Conservation (phyloP, 495 filamentous ascomycete species). For the Aspergillus nidulans region DNA sequence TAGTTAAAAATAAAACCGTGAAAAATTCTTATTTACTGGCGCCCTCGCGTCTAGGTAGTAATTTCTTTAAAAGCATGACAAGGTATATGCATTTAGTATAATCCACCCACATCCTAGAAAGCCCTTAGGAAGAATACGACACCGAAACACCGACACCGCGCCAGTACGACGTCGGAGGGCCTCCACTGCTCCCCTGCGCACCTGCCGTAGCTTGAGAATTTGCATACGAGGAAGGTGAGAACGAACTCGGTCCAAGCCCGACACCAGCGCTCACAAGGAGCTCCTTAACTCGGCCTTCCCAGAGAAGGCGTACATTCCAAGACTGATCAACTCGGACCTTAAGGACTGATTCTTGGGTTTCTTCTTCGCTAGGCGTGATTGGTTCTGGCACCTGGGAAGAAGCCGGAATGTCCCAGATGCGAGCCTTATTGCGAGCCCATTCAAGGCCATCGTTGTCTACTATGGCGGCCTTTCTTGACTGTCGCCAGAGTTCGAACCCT, state of each 20-base stretch:
- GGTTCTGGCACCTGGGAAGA: slow-evolving; percentile 24
- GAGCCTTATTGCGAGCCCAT: slow-evolving; percentile 43
- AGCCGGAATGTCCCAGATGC: slow-evolving; percentile 19
- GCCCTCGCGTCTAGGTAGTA: not conserved
- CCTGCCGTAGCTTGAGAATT: slow-evolving; percentile 24
- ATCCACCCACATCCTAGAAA: not conserved
- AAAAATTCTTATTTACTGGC: not conserved
- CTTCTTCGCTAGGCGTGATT: slow-evolving; percentile 24
- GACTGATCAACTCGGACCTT: slow-evolving; percentile 86
- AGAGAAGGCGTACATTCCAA: slow-evolving; percentile 75
- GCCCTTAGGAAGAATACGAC: slow-evolving; percentile 79
- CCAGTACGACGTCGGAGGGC: slow-evolving; percentile 55
- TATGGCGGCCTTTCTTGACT: slow-evolving; percentile 34
- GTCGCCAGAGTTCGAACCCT: slow-evolving; percentile 84
- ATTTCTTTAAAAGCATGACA: slow-evolving; percentile 8
- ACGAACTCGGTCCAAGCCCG: slow-evolving; percentile 56
- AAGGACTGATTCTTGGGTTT: slow-evolving; percentile 77
- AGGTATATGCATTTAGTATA: slow-evolving; percentile 11
- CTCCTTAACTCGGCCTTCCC: slow-evolving; percentile 93
- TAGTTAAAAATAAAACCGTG: not conserved
- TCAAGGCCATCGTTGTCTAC: slow-evolving; percentile 36
- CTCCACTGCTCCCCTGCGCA: slow-evolving; percentile 57
- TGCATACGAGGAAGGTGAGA: slow-evolving; percentile 29
- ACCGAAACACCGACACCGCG: slow-evolving; percentile 77
- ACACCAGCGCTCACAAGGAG: slow-evolving; percentile 86